Evolutionary conservation across 2,329 filamentous ascomycete genomes (phyloP), one percentile per base, ranked within the genome.

Genomic region (Ustilaginoidea virens): DNA sequence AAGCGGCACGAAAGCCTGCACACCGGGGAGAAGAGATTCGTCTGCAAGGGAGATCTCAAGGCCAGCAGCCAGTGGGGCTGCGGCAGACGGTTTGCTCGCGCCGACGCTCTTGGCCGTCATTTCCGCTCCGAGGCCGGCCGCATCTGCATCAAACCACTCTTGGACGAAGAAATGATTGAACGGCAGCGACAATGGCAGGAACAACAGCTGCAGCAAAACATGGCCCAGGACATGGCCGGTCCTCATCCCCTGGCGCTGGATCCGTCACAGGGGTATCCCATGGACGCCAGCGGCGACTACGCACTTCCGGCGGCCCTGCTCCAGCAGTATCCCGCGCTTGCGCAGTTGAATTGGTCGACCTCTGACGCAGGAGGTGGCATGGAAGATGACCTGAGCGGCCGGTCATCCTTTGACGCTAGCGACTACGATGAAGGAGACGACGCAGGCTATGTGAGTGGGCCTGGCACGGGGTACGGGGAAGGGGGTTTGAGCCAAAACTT

Each of bases 11-110:
- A 98, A 56, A 86, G 87, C 22, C 61, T 98, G 23, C 90, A 98
- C 47, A 92, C 82, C 0, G 90, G 90, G 23, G 90, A 98, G 58
- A 98, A 96, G 70, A 96, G 93, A 48, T 98, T 96, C 49, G 81
- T 96, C 6, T 98, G 90, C 56, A 85, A 83, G 41, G 90, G 90
- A 30, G 80, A 86, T 33, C 71, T 98, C 28, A 86, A 87, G 40
- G 73, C 73, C 2, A 75, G 77, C 26, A 77, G 77, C 5, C 73
- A 80, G 39, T 98, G 90, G 90, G 90, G 90, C 13, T 98, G 90
- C 42, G 83, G 83, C 4, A 71, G 90, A 36, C 72, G 86, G 7
- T 98, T 98, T 52, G 90, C 90, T 11, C 81, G 90, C 42, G 90
- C 90, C 5, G 90, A 98, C 58, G 90, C 90, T 5, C 65, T 98